Conservation (phyloP, 345 rosid genomes). For the Rhodamnia rubescens region DNA sequence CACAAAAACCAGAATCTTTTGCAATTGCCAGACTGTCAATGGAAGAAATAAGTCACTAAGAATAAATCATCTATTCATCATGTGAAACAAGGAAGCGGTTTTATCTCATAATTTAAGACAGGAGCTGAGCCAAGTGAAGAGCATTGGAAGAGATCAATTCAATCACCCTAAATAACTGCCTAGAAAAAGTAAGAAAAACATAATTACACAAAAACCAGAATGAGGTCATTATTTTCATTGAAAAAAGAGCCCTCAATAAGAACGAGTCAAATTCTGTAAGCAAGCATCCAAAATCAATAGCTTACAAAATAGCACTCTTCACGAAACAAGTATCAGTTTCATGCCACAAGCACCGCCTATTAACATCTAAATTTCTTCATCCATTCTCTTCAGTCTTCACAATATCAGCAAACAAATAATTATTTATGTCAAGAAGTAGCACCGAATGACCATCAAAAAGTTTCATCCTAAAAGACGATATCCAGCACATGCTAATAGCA, state of each 20-base stretch:
- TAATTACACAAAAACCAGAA: neutral
- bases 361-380: neutral
- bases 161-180: neutral
- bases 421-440: neutral
- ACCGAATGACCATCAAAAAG: neutral
- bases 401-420: neutral
- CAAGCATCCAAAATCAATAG: neutral
- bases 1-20: neutral
- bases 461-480: neutral
- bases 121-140: neutral
- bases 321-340: neutral
- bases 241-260: neutral
- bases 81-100: neutral
- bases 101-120: neutral
- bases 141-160: neutral
- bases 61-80: neutral
- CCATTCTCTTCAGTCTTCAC: neutral
- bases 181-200: neutral
- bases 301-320: neutral
- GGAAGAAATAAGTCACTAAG: neutral
- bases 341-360: neutral
- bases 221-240: neutral
- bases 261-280: neutral
- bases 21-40: conserved; percentile 63
- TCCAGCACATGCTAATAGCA: neutral